Base-by-base conservation (phyloP, 257 asterid genomes). In the Lycium ferocissimum region DNA sequence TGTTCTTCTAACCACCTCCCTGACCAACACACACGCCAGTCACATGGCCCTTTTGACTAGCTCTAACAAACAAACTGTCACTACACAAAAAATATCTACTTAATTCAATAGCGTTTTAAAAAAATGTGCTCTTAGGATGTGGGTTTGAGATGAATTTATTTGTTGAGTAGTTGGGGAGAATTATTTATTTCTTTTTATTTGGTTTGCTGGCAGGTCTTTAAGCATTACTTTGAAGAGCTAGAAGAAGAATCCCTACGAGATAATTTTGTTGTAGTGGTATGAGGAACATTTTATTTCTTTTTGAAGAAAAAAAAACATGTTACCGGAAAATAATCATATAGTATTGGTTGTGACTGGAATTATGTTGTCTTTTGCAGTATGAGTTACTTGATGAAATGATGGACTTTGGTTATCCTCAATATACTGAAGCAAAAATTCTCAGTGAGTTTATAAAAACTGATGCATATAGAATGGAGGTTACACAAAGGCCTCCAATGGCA, bases 401-500 rank as follows among this genome's bases (percentile, higher is more conserved):
- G 99, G 99, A 97, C 90, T 97, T 95, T 84, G 99, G 99, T 69
- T 97, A 97, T 88, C 99, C 99, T 59, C 99, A 97, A 92, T 97
- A 83, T 82, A 97, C 99, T 22, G 99, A 97, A 90, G 99, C 99
- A 66, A 97, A 95, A 91, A 97, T 97, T 88, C 98, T 97, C 35
- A 94, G 99, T 33, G 99, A 97, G 92, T 97, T 95, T 91, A 97
- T 97, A 80, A 97, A 97, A 93, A 97, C 98, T 51, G 99, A 97
- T 91, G 99, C 99, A 87, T 97, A 97, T 86, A 90, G 98, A 87
- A 95, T 97, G 99, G 99, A 97, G 89, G 99, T 93, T 83, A 59
- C 97, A 18, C 99, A 97, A 90, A 94, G 99, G 90, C 99, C 99
- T 88, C 99, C 99, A 53, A 97, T 97, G 99, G 99, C 99, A 1